These are phyloP conservation scores for Chrysoporthe cubensis DNA, from an alignment of 2,329 filamentous ascomycete genomes.

Conservation along the genomic window DNA sequence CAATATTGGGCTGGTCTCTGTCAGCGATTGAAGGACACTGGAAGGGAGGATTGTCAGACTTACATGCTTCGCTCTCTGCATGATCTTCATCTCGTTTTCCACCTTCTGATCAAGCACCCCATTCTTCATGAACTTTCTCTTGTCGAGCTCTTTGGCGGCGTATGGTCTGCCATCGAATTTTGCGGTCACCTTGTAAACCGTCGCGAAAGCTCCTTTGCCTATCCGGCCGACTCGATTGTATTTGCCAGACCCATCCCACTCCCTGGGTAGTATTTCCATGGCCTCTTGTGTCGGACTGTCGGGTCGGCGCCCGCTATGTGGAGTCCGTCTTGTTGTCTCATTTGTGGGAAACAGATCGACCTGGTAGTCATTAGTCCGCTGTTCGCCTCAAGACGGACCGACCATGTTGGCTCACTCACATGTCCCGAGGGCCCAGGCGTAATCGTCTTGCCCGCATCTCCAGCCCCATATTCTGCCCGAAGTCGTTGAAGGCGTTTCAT, in stretches of 20 bases:
- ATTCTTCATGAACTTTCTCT: conserved; percentile 90
- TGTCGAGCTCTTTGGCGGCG: conserved; percentile 94
- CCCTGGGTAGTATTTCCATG: conserved; percentile 53
- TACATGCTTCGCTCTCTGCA: conserved; percentile 83
- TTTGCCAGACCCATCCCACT: conserved; percentile 80
- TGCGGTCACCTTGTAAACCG: conserved; percentile 86
- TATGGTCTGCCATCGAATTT: conserved; percentile 83
- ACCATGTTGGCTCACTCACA: conserved; percentile 40
- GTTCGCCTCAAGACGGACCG: conserved; percentile 18
- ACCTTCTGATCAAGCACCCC: conserved; percentile 88
- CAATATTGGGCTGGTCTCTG: conserved; percentile 73
- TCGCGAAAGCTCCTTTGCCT: conserved; percentile 93
- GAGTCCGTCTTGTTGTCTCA: conserved; percentile 16
- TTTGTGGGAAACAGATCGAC: conserved; percentile 38
- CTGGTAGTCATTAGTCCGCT: conserved; percentile 23
- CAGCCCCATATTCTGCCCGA: conserved; percentile 33
- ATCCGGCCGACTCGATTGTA: conserved; percentile 85
- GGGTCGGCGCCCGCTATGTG: conserved; percentile 16
- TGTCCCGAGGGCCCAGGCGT: conserved; percentile 53
- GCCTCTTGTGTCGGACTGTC: conserved; percentile 39
- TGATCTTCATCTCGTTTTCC: conserved; percentile 96
- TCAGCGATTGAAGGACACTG: conserved; percentile 17
- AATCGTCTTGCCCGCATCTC: conserved; percentile 47
- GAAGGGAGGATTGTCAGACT: conserved; percentile 40
- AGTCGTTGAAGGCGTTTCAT: conserved; percentile 47